Base-by-base conservation (phyloP, 2,329 filamentous ascomycete species). In the Orbilia javanica region DNA sequence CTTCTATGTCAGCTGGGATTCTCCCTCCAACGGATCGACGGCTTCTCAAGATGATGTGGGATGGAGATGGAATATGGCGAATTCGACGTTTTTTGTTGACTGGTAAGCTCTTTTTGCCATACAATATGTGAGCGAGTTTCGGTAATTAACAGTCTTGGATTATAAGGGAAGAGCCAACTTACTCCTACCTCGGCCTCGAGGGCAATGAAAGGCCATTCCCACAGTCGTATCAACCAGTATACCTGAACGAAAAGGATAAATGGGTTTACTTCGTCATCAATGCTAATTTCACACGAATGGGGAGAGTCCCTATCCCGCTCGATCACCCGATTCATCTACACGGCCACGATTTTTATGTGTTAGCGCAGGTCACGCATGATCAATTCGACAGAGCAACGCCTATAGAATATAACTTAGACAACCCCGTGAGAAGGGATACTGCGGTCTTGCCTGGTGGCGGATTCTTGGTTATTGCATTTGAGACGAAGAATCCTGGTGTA, bases 231-330 rank as follows among this genome's bases (percentile, higher is more conserved):
- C 83, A 84, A 13, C 84, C 85, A 8, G 84, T 88, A 1, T 89
- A 88, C 81, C 91, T 88, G 88, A 89, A 91, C 85, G 87, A 89
- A 55, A 85, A 79, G 20, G 79, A 81, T 27, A 44, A 79, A 25
- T 84, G 83, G 83, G 82, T 82, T 11, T 84, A 82, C 76, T 83
- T 83, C 80, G 80, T 84, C 31, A 82, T 84, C 22, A 79, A 82
- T 70, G 83, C 82, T 69, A 80, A 79, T 25, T 80, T 81, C 57
- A 52, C 79, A 46, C 63, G 48, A 52, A 50, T 22, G 31, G 50
- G 65, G 29, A 34, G 65, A 52, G 34, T 4, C 52, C 53, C 67
- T 1, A 20, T 75, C 25, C 63, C 71, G 2, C 20, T 83, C 53
- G 80, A 84, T 27, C 86, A 87, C 79, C 86, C 86, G 0, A 86